Evolutionary conservation across 106 monocot species (phyloP).

Genomic region (Dendrobium chrysotoxum): DNA sequence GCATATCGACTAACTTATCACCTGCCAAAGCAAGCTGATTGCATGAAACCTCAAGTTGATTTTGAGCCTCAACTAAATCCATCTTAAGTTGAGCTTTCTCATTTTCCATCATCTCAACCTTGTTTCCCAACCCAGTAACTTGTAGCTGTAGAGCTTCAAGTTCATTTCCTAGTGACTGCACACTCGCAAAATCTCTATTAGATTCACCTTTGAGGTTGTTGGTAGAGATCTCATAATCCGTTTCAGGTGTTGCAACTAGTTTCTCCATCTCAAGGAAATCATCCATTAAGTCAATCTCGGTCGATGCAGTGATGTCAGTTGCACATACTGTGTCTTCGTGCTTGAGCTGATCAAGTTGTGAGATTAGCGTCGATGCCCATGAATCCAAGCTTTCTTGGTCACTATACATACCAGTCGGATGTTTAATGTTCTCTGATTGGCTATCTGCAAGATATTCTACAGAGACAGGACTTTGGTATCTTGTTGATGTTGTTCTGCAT

Average conservation of each 20-base stretch:
- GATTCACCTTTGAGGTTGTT: slow-evolving; percentile 15
- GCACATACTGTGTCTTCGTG: slow-evolving; percentile 16
- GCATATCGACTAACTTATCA: slow-evolving; percentile 32
- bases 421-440: slow-evolving; percentile 48
- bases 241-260: slow-evolving; percentile 39
- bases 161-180: slow-evolving; percentile 18
- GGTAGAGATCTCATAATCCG: slow-evolving; percentile 13
- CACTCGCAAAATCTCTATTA: slow-evolving; percentile 7
- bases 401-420: slow-evolving; percentile 25
- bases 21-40: slow-evolving; percentile 25
- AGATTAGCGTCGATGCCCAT: slow-evolving; percentile 66
- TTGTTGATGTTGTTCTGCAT: slow-evolving; percentile 27
- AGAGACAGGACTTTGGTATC: slow-evolving; percentile 27
- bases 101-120: slow-evolving; percentile 38
- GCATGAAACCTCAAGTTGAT: slow-evolving; percentile 26
- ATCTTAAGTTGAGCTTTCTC: slow-evolving; percentile 51
- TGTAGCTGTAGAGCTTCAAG: slow-evolving; percentile 20
- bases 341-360: slow-evolving; percentile 80
- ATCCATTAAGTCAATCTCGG: slow-evolving; percentile 77
- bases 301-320: slow-evolving; percentile 16
- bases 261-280: slow-evolving; percentile 97
- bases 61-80: slow-evolving; percentile 35
- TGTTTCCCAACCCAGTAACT: slow-evolving; percentile 33
- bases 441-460: slow-evolving; percentile 57
- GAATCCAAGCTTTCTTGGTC: slow-evolving; percentile 47